Base-by-base conservation (phyloP, 139 green algal genomes). In the Chlamydomonas applanata region DNA sequence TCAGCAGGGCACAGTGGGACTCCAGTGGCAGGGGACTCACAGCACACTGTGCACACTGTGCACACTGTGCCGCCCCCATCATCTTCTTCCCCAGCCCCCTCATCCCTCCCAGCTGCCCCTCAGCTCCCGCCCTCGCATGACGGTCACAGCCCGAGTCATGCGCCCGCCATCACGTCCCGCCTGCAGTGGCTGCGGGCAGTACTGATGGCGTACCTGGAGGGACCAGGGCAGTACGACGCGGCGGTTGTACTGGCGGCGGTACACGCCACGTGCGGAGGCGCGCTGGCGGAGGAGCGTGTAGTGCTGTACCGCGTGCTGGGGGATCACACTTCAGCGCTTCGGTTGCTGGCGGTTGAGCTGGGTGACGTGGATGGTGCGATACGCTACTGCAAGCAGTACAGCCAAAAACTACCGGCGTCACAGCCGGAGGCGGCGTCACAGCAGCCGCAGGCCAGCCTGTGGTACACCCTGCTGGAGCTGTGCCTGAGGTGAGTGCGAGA, bases 271-370 rank as follows among this genome's bases (percentile, higher is more conserved):
- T 34, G 32, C 29, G 4, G 16, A 22, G 63, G 63, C 14, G 34
- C 19, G 4, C 44, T 62, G 40, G 24, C 36, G 49, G 1, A 33
- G 20, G 14, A 53, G 30, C 22, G 19, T 49, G 92, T 93, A 27
- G 71, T 91, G 24, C 61, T 94, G 54, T 74, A 86, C 53, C 77
- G 69, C 59, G 79, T 87, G 32, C 57, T 85, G 35, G 80, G 78
- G 1, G 79, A 93, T 53, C 87, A 96, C 72, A 32, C 76, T 33
- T 76, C 71, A 25, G 86, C 90, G 4, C 79, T 97, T 73, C 69
- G 81, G 36, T 66, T 91, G 25, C 79, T 96, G 65, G 83, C 87
- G n/a, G 66, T 96, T 16, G 67, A 46, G 33, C 71, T 93, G 34
- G 53, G 72, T 0, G 83, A 94, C 69, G 79, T 92, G 24, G 72